Conservation (phyloP, 2,329 filamentous ascomycete species). For the Exophiala aquamarina region DNA sequence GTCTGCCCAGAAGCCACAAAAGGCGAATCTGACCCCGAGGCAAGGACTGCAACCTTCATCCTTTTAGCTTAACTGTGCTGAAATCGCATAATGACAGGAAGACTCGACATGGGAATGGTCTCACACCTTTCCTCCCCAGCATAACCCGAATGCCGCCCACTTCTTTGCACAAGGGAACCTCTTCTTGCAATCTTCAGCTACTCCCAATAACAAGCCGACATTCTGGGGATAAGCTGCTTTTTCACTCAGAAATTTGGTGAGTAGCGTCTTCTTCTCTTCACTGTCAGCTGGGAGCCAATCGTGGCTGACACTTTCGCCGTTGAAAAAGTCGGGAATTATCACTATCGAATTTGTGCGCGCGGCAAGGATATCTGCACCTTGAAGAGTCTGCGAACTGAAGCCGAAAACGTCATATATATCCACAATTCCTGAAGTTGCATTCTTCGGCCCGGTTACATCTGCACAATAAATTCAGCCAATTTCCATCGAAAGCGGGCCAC, state of each 20-base stretch:
- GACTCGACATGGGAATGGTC: too few relatives aligned
- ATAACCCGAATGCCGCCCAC: constrained; percentile 65
- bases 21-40: constrained; percentile 16
- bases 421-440: constrained; percentile 35
- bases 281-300: constrained; percentile 49
- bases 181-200: constrained; percentile 48
- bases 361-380: constrained; percentile 57
- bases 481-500: too few relatives aligned
- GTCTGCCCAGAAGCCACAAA: constrained; percentile 47
- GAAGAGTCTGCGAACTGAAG: constrained; percentile 53
- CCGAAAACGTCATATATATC: constrained; percentile 58
- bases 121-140: constrained; percentile 55
- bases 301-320: constrained; percentile 61
- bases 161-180: constrained; percentile 57
- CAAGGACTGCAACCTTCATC: constrained; percentile 16
- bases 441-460: too few relatives aligned
- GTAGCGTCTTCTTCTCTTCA: too few relatives aligned
- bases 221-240: constrained; percentile 34
- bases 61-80: too few relatives aligned
- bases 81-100: too few relatives aligned
- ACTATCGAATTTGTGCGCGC: constrained; percentile 48
- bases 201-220: constrained; percentile 32
- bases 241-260: constrained; percentile 53
- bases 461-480: too few relatives aligned
- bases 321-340: constrained; percentile 81